These are phyloP conservation scores for Naematelia encephala DNA, from an alignment of 768 basidiomycete genomes.

Conservation along the genomic window DNA sequence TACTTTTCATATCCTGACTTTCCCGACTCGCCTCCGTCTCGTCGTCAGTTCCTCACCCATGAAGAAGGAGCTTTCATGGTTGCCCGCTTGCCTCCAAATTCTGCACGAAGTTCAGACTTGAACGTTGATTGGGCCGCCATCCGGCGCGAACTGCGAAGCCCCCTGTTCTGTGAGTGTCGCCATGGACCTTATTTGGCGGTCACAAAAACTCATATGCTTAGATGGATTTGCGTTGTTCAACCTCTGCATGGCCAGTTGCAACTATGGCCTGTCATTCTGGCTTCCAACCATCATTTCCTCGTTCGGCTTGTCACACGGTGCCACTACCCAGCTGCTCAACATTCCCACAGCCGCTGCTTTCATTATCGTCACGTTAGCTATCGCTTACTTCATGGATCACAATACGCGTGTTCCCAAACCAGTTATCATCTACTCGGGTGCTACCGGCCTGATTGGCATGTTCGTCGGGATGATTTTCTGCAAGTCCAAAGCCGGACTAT, in stretches of 20 bases:
- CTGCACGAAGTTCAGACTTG: constrained; percentile 19
- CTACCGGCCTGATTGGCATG: constrained; percentile 17
- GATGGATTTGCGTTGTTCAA: constrained; percentile 1
- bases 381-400: constrained; percentile 15
- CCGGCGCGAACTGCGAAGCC: constrained; percentile 19
- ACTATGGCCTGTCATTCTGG: constrained; percentile 31
- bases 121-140: constrained; percentile 25
- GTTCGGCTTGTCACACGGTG: constrained; percentile 25
- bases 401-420: constrained; percentile 6
- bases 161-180: constrained; percentile 18
- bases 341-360: constrained; percentile 31
- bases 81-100: constrained; percentile 29
- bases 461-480: constrained; percentile 25
- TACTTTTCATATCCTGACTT: constrained; percentile 21
- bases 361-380: constrained; percentile 19
- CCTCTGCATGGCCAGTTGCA: constrained; percentile 12
- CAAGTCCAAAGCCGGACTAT: constrained; percentile 18
- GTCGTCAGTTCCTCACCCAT: constrained; percentile 31
- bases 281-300: constrained; percentile 28
- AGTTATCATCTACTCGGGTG: background rate
- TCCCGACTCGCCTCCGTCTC: constrained; percentile 17
- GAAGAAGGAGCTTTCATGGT: constrained; percentile 28
- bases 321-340: constrained; percentile 19
- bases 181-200: too few species aligned
- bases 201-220: background rate